Base-by-base conservation (phyloP, 75 land plant genomes). In the Pinus taeda region DNA sequence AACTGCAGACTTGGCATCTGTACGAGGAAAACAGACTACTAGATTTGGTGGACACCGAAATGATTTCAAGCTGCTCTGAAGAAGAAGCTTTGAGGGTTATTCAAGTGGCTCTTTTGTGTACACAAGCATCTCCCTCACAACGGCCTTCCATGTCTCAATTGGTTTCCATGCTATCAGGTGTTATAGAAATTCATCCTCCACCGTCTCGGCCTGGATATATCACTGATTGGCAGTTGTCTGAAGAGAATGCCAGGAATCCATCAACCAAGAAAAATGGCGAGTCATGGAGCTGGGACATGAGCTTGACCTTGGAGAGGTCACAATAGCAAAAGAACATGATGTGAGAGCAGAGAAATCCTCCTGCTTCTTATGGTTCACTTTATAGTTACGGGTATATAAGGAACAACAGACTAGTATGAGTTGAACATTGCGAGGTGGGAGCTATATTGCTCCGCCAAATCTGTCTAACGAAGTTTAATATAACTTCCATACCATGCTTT, bases 1-100 rank as follows among this genome's bases (percentile, higher is more conserved):
- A 63, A 29, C 4, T 76, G 75, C 36, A 84, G 86, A 79, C 86
- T 26, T 80, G 66, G 79, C 64, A 77, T 0, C 56, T 81, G 58
- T 78, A 81, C 6, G 80, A 81, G 80, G 58, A 77, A 57, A 79
- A 74, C 26, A 84, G 62, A 15, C 69, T 84, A 18, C 69, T 84
- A 30, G 80, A 84, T 17, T 79, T 84, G 8, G 79, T 84, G 8
- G 83, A 84, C 24, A 59, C 79, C 37, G 17, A n/a, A 2, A 64
- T 78, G 30, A 42, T 69, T 15, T 71, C 74, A 5, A 65, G 69
- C 26, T 80, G 1, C 79, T 71, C 79, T 4, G 64, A 58, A 62
- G 86, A 81, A 33, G 86, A 84, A 65, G 79, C 76, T 9, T 14
- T 80, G 29, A 36, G 78, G 64, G 66, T 74, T 24, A 42, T 74